Evolutionary conservation across 345 rosid species (phyloP).

Genomic region (Hevea brasiliensis): DNA sequence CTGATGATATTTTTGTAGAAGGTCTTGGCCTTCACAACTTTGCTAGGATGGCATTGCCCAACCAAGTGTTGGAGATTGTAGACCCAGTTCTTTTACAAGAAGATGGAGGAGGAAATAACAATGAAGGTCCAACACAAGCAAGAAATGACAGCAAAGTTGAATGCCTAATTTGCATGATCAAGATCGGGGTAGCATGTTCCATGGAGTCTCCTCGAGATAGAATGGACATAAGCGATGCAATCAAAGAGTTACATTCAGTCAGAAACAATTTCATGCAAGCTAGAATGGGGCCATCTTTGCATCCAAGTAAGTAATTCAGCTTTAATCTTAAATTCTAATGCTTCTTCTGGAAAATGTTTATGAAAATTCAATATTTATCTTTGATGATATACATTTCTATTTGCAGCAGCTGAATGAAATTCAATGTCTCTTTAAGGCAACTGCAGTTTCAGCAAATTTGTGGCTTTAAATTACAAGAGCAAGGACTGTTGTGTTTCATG

Average conservation of each 20-base stretch:
- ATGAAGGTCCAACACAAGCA: background rate
- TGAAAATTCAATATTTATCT: too few species aligned
- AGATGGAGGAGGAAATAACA: too few species aligned
- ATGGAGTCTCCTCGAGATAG: constrained; percentile 8
- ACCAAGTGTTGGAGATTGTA: constrained; percentile 9
- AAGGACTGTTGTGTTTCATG: too few species aligned
- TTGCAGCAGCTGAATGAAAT: too few species aligned
- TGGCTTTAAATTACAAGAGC: too few species aligned
- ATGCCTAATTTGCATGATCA: background rate
- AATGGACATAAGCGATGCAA: background rate
- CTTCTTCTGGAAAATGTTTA: too few species aligned
- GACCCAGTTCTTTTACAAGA: constrained; percentile 12
- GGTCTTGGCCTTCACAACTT: constrained; percentile 11
- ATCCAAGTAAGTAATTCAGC: too few species aligned
- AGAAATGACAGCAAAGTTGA: background rate
- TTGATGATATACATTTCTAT: too few species aligned
- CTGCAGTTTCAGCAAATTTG: too few species aligned
- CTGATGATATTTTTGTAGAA: constrained; percentile 12
- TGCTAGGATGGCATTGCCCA: constrained; percentile 17
- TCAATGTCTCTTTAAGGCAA: too few species aligned
- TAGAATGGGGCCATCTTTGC: too few species aligned
- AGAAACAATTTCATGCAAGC: background rate
- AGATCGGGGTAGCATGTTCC: constrained; percentile 7
- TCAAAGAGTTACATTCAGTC: background rate
- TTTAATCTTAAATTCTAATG: too few species aligned